Percentiles rank a stretch among this genome's conserved stretches.
phyloP scores from a whole-genome alignment of 768 basidiomycete genomes.

The Serendipita indica region DNA sequence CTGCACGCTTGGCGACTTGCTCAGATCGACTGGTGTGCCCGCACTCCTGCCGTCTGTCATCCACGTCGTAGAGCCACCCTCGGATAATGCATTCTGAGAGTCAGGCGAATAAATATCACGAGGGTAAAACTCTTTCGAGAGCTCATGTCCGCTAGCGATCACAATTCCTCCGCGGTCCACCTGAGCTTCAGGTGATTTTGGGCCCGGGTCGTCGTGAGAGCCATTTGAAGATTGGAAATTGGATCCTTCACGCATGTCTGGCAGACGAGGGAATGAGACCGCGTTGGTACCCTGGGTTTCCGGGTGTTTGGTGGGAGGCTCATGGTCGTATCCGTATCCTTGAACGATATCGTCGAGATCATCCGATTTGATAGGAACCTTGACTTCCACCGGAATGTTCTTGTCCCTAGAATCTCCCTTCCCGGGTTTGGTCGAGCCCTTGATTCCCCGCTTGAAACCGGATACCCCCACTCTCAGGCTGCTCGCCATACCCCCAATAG shows the following conservation, averaged over 20 bases:
- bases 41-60: neutral
- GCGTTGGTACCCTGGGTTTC: neutral
- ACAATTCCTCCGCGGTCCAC: neutral
- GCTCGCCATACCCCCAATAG: neutral
- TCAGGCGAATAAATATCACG: neutral
- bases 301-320: neutral
- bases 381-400: neutral
- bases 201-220: neutral
- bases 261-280: neutral
- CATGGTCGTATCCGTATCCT: neutral
- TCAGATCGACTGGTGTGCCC: neutral
- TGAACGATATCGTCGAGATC: neutral
- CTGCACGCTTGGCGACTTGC: neutral
- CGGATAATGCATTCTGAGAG: neutral
- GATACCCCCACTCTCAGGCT: neutral
- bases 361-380: neutral
- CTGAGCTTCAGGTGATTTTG: neutral
- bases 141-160: neutral
- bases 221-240: neutral
- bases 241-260: neutral
- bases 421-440: neutral
- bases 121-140: neutral
- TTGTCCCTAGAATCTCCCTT: neutral
- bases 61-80: neutral
- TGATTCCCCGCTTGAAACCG: neutral